phyloP scores from a whole-genome alignment of 495 filamentous ascomycete species.

The Penicillium coprophilum region DNA sequence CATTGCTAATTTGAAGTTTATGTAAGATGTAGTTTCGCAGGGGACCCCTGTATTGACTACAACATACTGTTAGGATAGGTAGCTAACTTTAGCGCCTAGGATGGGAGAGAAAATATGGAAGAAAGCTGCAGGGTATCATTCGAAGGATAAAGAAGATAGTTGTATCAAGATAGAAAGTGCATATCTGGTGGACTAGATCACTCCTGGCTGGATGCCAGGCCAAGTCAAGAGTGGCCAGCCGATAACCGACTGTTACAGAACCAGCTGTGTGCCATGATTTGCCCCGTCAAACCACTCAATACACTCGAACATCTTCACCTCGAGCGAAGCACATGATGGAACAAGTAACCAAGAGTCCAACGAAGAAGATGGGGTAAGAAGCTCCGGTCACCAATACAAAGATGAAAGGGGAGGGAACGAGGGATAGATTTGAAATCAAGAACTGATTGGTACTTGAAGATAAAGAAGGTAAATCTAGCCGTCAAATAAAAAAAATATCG shows the following conservation, averaged over 20 bases:
- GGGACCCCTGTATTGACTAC: background rate
- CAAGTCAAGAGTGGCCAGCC: background rate
- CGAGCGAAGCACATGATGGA: background rate
- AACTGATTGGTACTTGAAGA: slow-evolving; percentile 9
- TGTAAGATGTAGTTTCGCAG: background rate
- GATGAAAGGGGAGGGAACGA: slow-evolving; percentile 14
- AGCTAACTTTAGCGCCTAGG: background rate
- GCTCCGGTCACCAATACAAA: background rate
- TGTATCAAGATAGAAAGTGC: background rate
- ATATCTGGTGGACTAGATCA: background rate
- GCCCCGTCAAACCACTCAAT: background rate
- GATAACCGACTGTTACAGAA: slow-evolving; percentile 1
- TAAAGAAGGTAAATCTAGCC: slow-evolving; percentile 9
- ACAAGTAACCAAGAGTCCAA: background rate
- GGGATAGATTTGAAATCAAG: slow-evolving; percentile 8
- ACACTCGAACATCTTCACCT: background rate
- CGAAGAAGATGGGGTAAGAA: background rate
- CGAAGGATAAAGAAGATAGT: background rate
- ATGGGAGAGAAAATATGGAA: background rate
- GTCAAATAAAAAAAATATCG: slow-evolving; percentile 11
- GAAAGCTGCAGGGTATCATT: background rate
- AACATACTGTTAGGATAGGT: background rate
- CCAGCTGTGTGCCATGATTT: slow-evolving; percentile 3
- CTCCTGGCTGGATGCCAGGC: background rate
- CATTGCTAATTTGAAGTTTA: background rate